Conservation (phyloP, 129 eudicot species). For the Mikania micrantha region DNA sequence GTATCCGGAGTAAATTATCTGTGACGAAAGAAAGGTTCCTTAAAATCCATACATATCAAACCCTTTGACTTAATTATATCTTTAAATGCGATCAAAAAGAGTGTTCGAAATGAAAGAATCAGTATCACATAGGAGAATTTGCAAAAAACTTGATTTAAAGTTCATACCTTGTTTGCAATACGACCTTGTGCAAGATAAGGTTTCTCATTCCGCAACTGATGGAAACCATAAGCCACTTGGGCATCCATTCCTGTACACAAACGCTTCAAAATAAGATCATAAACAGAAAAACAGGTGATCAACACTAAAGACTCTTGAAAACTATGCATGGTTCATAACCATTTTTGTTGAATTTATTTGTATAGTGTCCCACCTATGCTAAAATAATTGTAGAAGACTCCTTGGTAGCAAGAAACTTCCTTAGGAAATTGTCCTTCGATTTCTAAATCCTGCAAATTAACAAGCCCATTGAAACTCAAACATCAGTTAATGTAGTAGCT, state of each 20-base stretch:
- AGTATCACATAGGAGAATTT: background rate
- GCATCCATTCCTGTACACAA: conserved; percentile 86
- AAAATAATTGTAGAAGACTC: conserved; percentile 86
- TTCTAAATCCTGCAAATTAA: conserved; percentile 59
- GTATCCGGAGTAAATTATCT: conserved; percentile 81
- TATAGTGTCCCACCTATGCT: conserved; percentile 61
- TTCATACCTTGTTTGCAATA: conserved; percentile 76
- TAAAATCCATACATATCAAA: background rate
- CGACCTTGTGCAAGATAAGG: conserved; percentile 95
- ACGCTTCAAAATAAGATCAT: background rate
- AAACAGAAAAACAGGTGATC: background rate
- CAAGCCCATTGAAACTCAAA: background rate
- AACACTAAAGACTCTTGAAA: background rate
- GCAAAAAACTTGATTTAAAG: background rate
- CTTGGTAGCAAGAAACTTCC: conserved; percentile 66
- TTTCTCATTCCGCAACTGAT: conserved; percentile 76
- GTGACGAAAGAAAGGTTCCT: conserved; percentile 1
- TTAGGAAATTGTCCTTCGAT: conserved; percentile 49
- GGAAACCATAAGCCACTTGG: conserved; percentile 90
- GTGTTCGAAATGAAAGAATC: background rate
- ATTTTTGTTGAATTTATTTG: background rate
- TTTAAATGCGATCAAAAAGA: background rate
- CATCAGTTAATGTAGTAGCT: background rate
- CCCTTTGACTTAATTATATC: background rate
- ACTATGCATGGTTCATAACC: background rate